phyloP scores from a whole-genome alignment of 2,329 filamentous ascomycete genomes.

The Tolypocladium album region DNA sequence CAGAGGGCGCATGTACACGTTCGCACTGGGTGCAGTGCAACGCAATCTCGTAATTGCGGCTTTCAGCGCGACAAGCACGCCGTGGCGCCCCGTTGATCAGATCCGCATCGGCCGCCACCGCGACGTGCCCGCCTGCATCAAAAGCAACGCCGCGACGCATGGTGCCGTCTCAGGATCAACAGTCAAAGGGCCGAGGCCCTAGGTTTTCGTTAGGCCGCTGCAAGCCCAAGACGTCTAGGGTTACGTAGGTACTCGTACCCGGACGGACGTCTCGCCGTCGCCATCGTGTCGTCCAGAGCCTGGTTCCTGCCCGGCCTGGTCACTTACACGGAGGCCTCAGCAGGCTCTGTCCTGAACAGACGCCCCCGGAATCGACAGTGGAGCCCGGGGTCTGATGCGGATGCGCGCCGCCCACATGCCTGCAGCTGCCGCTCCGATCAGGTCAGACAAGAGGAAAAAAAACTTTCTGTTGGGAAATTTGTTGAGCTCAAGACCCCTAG shows the following conservation, averaged over 20 bases:
- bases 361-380: neutral
- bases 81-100: neutral
- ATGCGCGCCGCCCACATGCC: neutral
- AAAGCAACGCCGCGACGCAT: neutral
- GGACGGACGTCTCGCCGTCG: too few species aligned
- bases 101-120: neutral
- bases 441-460: neutral
- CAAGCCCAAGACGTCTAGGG: neutral
- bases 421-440: neutral
- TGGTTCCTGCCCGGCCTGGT: neutral
- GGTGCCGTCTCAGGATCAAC: neutral
- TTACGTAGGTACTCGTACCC: neutral
- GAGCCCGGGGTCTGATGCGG: neutral
- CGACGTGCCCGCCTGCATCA: neutral
- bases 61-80: neutral
- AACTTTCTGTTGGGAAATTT: conserved; percentile 26
- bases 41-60: neutral
- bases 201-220: neutral
- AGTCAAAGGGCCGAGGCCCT: neutral
- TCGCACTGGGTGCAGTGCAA: neutral
- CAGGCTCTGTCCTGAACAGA: neutral
- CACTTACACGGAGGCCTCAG: neutral
- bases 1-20: neutral
- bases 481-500: conserved; percentile 15
- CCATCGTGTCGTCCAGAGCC: neutral